Percentiles rank a stretch among this genome's conserved stretches.
Evolutionary conservation across 306 rosid species (phyloP).

Genomic region (Medicago truncatula): MtrunA17r5.0-ANR NC_053044.1:50540501-50541000

Average conservation of each 20-base stretch:
- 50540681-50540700: conserved; percentile 93
- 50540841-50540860: conserved; percentile 10
- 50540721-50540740: conserved; percentile 78
- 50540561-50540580: conserved; percentile 64
- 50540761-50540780: conserved; percentile 27
- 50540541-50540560: conserved; percentile 42
- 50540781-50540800: conserved; percentile 8
- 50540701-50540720: conserved; percentile 74
- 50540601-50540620: conserved; percentile 94
- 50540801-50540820: conserved; percentile 3
- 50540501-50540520: conserved; percentile 1
- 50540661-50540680: conserved; percentile 85
- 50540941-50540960: neutral
- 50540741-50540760: conserved; percentile 56
- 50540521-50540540: conserved; percentile 11
- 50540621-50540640: conserved; percentile 98
- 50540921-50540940: conserved; percentile 15
- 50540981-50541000: conserved; percentile 19
- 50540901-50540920: conserved; percentile 23
- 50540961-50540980: conserved; percentile 9
- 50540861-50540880: conserved; percentile 17
- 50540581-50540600: conserved; percentile 93
- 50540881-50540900: conserved; percentile 31
- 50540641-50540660: conserved; percentile 93
- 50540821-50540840: neutral